These are phyloP conservation scores for Colletotrichum gloeosporioides DNA, from an alignment of 2,329 filamentous ascomycete species.

Conservation along the genomic window DNA sequence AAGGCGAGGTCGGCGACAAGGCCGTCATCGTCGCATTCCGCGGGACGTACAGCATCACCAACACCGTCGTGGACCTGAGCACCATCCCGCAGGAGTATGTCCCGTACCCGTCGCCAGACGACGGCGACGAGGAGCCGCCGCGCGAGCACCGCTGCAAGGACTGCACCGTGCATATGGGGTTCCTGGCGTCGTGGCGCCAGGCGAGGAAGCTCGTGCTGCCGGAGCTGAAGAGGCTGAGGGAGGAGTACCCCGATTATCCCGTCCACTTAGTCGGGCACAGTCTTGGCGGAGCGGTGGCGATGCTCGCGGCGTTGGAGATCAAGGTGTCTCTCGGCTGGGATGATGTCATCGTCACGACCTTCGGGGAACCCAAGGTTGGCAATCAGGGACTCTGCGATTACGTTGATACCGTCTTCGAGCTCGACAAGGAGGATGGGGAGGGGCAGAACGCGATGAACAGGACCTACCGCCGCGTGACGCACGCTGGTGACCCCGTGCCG, in stretches of 20 bases:
- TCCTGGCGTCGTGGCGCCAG: constrained; percentile 82
- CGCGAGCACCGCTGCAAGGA: constrained; percentile 71
- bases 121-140: constrained; percentile 42
- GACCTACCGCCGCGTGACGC: constrained; percentile 80
- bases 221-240: constrained; percentile 63
- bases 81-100: constrained; percentile 90
- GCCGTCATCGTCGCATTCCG: constrained; percentile 86
- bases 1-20: constrained; percentile 31
- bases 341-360: constrained; percentile 82
- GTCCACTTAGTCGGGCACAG: constrained; percentile 88
- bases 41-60: constrained; percentile 92
- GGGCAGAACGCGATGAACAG: constrained; percentile 24
- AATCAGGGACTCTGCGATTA: constrained; percentile 62
- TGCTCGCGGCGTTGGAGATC: constrained; percentile 84
- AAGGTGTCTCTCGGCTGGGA: constrained; percentile 74
- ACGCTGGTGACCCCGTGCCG: constrained; percentile 86
- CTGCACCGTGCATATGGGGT: constrained; percentile 93
- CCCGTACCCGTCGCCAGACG: constrained; percentile 73
- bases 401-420: constrained; percentile 57
- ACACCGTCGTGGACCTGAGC: constrained; percentile 88
- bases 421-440: constrained; percentile 36
- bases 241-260: constrained; percentile 71
- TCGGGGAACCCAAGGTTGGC: constrained; percentile 81
- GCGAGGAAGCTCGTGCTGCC: constrained; percentile 74
- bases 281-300: constrained; percentile 89